Conservation (phyloP, 1,284 basidiomycete genomes). For the Wolfiporia cocos region DNA sequence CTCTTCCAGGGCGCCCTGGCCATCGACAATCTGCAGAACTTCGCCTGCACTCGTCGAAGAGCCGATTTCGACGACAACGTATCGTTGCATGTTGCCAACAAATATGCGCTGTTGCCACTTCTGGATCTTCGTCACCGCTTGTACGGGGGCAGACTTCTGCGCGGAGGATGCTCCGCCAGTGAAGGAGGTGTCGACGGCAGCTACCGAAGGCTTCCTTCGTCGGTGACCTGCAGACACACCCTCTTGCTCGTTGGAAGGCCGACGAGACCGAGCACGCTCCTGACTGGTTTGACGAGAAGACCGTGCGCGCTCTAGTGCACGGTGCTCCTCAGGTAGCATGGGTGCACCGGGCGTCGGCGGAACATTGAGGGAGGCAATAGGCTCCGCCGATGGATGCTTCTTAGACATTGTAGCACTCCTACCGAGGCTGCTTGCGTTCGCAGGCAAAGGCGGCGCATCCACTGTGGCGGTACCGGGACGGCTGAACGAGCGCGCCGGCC, state of each 20-base stretch:
- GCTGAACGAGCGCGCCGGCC: slow-evolving; percentile 55
- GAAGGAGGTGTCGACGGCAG: slow-evolving; percentile 9
- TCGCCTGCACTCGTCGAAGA: slow-evolving; percentile 58
- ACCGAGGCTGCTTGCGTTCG: slow-evolving; percentile 1
- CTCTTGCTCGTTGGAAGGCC: slow-evolving; percentile 9
- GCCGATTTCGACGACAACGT: slow-evolving; percentile 61
- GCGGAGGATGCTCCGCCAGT: slow-evolving; percentile 42
- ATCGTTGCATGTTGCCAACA: slow-evolving; percentile 68
- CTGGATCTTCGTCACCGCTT: slow-evolving; percentile 17
- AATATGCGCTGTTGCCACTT: slow-evolving; percentile 67
- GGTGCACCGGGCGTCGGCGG: slow-evolving; percentile 5
- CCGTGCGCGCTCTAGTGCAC: slow-evolving; percentile 17
- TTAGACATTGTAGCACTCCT: slow-evolving; percentile 1
- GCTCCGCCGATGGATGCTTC: background rate
- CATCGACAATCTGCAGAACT: slow-evolving; percentile 54
- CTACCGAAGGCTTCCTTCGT: slow-evolving; percentile 11
- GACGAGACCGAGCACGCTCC: slow-evolving; percentile 11
- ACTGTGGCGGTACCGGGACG: slow-evolving; percentile 23
- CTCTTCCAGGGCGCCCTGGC: slow-evolving; percentile 52
- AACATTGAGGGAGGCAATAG: background rate
- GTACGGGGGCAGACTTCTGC: slow-evolving; percentile 14
- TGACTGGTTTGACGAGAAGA: slow-evolving; percentile 23
- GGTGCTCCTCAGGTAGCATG: slow-evolving; percentile 5
- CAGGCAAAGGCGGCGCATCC: slow-evolving; percentile 12
- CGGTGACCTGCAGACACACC: slow-evolving; percentile 6